Evolutionary conservation across 805 yeast genomes (phyloP).

Genomic region (Debaryomyces hansenii): DNA sequence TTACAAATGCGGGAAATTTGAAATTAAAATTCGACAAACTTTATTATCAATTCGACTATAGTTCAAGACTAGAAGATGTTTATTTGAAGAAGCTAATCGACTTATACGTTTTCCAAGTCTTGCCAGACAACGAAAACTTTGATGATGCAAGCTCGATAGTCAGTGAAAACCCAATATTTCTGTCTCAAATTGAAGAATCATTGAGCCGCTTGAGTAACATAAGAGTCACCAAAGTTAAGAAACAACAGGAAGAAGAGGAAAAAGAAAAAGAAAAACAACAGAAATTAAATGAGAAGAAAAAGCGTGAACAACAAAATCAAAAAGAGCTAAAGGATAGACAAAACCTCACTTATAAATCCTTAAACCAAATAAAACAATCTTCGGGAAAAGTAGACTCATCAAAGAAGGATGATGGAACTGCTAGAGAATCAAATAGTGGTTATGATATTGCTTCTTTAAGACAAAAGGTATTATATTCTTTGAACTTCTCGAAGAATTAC

Average conservation of each 20-base stretch:
- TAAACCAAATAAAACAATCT: slow-evolving; percentile 26
- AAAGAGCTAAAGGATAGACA: slow-evolving; percentile 18
- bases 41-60: slow-evolving; percentile 10
- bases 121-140: slow-evolving; percentile 29
- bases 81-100: slow-evolving; percentile 26
- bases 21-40: slow-evolving; percentile 10
- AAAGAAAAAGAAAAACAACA: slow-evolving; percentile 13
- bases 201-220: slow-evolving; percentile 6
- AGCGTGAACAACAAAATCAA: slow-evolving; percentile 18
- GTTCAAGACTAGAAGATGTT: slow-evolving; percentile 6
- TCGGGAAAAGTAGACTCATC: background rate
- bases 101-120: slow-evolving; percentile 34
- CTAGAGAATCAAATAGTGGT: slow-evolving; percentile 2
- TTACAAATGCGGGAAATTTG: slow-evolving; percentile 4
- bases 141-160: slow-evolving; percentile 27
- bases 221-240: slow-evolving; percentile 6
- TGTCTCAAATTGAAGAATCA: slow-evolving; percentile 4
- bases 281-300: slow-evolving; percentile 14
- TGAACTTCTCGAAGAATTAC: slow-evolving; percentile 19
- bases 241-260: slow-evolving; percentile 8
- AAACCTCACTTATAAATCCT: slow-evolving; percentile 28
- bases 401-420: background rate
- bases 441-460: slow-evolving; percentile 8
- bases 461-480: slow-evolving; percentile 15
- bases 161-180: slow-evolving; percentile 18